phyloP scores from a whole-genome alignment of 108 stramenopile species.

The Hondaea fermentalgiana region DNA sequence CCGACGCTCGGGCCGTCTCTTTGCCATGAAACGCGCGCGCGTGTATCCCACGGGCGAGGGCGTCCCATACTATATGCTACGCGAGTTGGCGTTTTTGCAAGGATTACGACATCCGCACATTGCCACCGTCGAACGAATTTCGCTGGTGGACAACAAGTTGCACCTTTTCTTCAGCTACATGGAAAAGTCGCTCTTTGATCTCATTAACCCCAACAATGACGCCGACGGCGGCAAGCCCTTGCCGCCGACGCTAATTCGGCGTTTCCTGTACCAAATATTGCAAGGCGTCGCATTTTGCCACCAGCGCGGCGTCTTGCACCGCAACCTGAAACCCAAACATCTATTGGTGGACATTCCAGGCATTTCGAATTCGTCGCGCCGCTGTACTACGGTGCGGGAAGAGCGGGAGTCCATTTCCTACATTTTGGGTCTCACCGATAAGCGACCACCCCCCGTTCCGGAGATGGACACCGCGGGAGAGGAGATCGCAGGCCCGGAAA shows the following conservation, averaged over 20 bases:
- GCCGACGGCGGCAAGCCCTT: constrained; percentile 48
- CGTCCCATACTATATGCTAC: constrained; percentile 80
- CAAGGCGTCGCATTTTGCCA: constrained; percentile 97
- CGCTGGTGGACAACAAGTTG: constrained; percentile 44
- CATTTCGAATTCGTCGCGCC: background rate
- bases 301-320: constrained; percentile 85
- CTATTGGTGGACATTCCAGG: constrained; percentile 68
- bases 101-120: constrained; percentile 90
- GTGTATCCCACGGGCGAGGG: constrained; percentile 68
- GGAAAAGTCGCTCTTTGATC: constrained; percentile 73
- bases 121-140: constrained; percentile 37
- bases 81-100: constrained; percentile 76
- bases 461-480: background rate
- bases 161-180: constrained; percentile 84
- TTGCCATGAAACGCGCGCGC: constrained; percentile 83
- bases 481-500: background rate
- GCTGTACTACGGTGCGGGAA: background rate
- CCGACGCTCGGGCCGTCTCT: constrained; percentile 40
- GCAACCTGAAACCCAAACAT: constrained; percentile 88
- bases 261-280: constrained; percentile 87
- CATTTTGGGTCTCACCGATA: background rate
- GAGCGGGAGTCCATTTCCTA: background rate
- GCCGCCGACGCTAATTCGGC: background rate
- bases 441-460: constrained; percentile 12
- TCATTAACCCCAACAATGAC: constrained; percentile 66